A percentile compares a stretch with the other conserved stretches of the same genome.
Evolutionary conservation across 768 basidiomycete species (phyloP).

Genomic region (Ramaria rubella): DNA sequence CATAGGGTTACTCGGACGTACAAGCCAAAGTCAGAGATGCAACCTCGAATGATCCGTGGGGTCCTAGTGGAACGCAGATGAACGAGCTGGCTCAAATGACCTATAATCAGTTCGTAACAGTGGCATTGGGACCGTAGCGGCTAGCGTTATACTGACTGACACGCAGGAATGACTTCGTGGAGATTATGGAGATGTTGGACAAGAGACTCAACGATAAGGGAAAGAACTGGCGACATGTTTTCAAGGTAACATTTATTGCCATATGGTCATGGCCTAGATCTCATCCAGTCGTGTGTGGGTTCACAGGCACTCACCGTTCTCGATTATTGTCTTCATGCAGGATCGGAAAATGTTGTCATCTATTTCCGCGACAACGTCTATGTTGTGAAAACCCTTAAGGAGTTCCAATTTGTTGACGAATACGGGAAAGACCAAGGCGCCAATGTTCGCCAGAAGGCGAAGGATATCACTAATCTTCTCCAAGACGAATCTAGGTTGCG

Average conservation of each 20-base stretch:
- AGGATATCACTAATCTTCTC: conserved; percentile 94
- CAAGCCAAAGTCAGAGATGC: conserved; percentile 96
- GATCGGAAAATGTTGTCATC: conserved; percentile 96
- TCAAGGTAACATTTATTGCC: conserved; percentile 60
- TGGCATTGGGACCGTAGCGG: neutral
- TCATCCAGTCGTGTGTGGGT: neutral
- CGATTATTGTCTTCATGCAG: conserved; percentile 93
- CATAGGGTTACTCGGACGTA: conserved; percentile 72
- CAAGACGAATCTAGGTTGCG: conserved; percentile 80
- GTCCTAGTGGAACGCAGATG: conserved; percentile 96
- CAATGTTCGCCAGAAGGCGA: conserved; percentile 96
- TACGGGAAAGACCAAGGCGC: conserved; percentile 95
- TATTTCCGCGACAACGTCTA: conserved; percentile 98
- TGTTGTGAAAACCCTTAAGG: conserved; percentile 96
- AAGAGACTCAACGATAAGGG: conserved; percentile 98
- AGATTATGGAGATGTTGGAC: conserved; percentile 99
- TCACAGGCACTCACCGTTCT: conserved; percentile 80
- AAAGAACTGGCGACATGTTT: conserved; percentile 99
- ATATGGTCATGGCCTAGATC: neutral
- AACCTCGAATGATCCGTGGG: conserved; percentile 97
- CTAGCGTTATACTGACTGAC: neutral
- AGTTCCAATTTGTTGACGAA: conserved; percentile 96
- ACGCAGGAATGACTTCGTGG: conserved; percentile 85
- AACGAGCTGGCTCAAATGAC: conserved; percentile 96
- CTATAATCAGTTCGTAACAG: conserved; percentile 90